Evolutionary conservation across 192 early-diverging fungal genomes (phyloP).

Genomic region (Diversispora epigaea): DNA sequence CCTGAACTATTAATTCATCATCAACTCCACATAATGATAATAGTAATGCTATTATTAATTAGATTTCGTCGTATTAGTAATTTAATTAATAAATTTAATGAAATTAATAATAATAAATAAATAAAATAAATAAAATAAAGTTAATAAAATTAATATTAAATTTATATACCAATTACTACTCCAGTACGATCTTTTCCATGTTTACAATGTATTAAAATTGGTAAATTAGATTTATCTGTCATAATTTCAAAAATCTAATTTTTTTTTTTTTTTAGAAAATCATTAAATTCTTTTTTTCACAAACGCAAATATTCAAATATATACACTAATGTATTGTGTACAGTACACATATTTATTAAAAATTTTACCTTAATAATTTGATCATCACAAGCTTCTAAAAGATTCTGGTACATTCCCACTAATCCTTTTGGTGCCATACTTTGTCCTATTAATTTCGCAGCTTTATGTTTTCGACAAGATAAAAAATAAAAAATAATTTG

Average conservation of each 20-base stretch:
- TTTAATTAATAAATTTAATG: background rate
- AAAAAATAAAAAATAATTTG: background rate
- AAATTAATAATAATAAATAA: background rate
- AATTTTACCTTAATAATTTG: slow-evolving; percentile 39
- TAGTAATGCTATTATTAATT: slow-evolving; percentile 40
- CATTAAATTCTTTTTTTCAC: background rate
- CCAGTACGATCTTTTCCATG: slow-evolving; percentile 71
- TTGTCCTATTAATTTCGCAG: slow-evolving; percentile 20
- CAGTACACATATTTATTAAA: background rate
- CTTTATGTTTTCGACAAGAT: slow-evolving; percentile 14
- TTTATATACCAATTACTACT: slow-evolving; percentile 44
- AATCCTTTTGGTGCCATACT: slow-evolving; percentile 47
- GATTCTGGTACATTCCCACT: slow-evolving; percentile 50
- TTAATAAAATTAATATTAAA: slow-evolving; percentile 1
- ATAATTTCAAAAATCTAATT: slow-evolving; percentile 49
- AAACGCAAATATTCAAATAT: background rate
- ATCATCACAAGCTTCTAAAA: slow-evolving; percentile 48
- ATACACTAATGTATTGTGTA: background rate
- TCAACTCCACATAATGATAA: slow-evolving; percentile 53
- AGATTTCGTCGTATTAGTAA: no score
- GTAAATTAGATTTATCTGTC: slow-evolving; percentile 53
- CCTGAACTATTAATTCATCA: slow-evolving; percentile 53
- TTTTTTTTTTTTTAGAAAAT: background rate
- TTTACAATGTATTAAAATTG: slow-evolving; percentile 66
- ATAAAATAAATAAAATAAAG: background rate